phyloP scores from a whole-genome alignment of 1,284 basidiomycete genomes.

The Wolfiporia cocos region DNA sequence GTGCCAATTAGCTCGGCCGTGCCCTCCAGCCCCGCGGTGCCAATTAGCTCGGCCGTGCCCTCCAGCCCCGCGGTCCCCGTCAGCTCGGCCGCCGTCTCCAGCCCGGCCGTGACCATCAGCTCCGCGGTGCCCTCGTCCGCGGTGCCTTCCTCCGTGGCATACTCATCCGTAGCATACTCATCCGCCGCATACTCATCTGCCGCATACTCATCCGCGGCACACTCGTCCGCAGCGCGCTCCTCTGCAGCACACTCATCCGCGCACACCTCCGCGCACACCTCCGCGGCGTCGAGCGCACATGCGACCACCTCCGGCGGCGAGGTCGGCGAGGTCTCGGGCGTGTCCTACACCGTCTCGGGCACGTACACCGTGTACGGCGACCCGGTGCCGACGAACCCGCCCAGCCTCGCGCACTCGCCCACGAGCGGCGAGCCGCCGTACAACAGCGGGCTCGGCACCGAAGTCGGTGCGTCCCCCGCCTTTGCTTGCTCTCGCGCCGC shows the following conservation, averaged over 20 bases:
- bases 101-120: not conserved
- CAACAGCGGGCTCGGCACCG: conserved; percentile 18
- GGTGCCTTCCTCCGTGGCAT: conserved; percentile 1
- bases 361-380: conserved; percentile 6
- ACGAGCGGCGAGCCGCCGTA: conserved; percentile 11
- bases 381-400: conserved; percentile 6
- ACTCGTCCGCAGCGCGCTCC: not conserved
- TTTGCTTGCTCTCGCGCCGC: not conserved
- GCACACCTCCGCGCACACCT: conserved; percentile 1
- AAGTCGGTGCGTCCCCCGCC: conserved; percentile 14
- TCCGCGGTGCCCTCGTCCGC: conserved; percentile 5
- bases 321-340: conserved; percentile 6
- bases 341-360: conserved; percentile 6
- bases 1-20: not conserved
- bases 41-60: not conserved
- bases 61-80: conserved; percentile 3
- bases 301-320: conserved; percentile 2
- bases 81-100: conserved; percentile 3
- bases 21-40: not conserved
- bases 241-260: conserved; percentile 2
- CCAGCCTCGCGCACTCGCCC: conserved; percentile 5
- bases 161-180: not conserved
- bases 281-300: not conserved
- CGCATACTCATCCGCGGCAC: not conserved
- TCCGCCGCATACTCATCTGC: not conserved